Evolutionary conservation across 1,284 basidiomycete species (phyloP), one percentile per base, ranked within the genome.

Genomic region (Sanghuangporus baumii): DNA sequence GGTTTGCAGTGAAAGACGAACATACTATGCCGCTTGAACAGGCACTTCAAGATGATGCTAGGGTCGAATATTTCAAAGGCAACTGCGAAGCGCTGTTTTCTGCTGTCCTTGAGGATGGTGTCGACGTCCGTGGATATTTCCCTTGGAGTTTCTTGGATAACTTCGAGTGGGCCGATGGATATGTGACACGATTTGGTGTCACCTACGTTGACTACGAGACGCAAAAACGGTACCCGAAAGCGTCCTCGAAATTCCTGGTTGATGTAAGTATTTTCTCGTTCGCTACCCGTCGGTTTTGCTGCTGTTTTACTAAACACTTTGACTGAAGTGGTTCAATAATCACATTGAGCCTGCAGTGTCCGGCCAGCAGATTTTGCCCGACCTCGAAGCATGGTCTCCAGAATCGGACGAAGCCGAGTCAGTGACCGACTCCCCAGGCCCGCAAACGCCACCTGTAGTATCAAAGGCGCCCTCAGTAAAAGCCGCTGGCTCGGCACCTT

Each of bases 141-240:
- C 84, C 85, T 14, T 89, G 87, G 86, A 87, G 83, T 73, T 74
- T 87, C 59, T 69, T 88, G 61, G 88, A 90, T 71, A 90, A 90
- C 73, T 90, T 91, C 65, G 89, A 92, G 73, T 90, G 89, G 85
- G 83, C 83, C 8, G 86, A 88, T 67, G 85, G 86, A 4, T 87
- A 87, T 67, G 74, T 74, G 41, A 83, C 83, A 2, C 80, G 86
- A 16, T 88, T 88, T 67, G 85, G 85, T 34, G 78, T 85, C 57
- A 87, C 84, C 2, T 85, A 86, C 69, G 82, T 89, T 48, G 81
- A 89, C 74, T 91, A 86, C 71, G 75, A 83, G 59, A 91, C 87
- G 5, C 87, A 86, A 74, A 78, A 87, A 73, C 78, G 88, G 34
- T 83, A 80, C 65, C 85, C 87, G 2, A 91, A 91, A 71, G 84